phyloP scores from a whole-genome alignment of 768 basidiomycete species.

The Pleurotus cornucopiae region DNA sequence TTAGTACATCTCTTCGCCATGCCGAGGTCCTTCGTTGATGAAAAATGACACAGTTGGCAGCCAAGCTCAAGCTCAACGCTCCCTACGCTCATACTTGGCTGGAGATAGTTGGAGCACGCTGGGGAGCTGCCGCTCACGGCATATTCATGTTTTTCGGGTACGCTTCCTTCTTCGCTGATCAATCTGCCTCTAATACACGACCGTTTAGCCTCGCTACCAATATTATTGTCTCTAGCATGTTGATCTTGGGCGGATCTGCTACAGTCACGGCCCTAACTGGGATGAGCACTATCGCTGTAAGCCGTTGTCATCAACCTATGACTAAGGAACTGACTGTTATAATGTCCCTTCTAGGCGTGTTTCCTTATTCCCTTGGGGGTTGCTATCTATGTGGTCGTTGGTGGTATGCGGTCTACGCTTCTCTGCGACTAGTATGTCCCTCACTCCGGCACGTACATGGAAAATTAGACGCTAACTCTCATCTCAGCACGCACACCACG shows the following conservation, averaged over 20 bases:
- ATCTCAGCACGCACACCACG: conserved; percentile 72
- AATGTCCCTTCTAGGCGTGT: conserved; percentile 49
- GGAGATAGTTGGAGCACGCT: conserved; percentile 77
- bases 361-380: conserved; percentile 90
- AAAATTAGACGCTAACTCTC: neutral
- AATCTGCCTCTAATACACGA: neutral
- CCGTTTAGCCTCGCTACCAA: conserved; percentile 72
- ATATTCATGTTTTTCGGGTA: conserved; percentile 89
- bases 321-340: neutral
- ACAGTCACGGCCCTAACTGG: conserved; percentile 87
- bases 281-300: conserved; percentile 79
- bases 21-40: neutral
- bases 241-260: conserved; percentile 77
- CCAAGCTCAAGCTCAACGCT: conserved; percentile 89
- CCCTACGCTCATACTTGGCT: conserved; percentile 87
- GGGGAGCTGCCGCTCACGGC: conserved; percentile 77
- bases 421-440: conserved; percentile 79
- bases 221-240: conserved; percentile 86
- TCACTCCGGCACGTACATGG: neutral
- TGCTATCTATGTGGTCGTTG: conserved; percentile 82
- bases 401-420: conserved; percentile 83
- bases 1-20: conserved; percentile 18
- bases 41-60: conserved; percentile 54
- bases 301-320: conserved; percentile 11
- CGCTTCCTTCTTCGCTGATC: conserved; percentile 1